These are phyloP conservation scores for Oryza glaberrima DNA, from an alignment of 176 grass and related monocot species.

Conservation along the genomic window DNA sequence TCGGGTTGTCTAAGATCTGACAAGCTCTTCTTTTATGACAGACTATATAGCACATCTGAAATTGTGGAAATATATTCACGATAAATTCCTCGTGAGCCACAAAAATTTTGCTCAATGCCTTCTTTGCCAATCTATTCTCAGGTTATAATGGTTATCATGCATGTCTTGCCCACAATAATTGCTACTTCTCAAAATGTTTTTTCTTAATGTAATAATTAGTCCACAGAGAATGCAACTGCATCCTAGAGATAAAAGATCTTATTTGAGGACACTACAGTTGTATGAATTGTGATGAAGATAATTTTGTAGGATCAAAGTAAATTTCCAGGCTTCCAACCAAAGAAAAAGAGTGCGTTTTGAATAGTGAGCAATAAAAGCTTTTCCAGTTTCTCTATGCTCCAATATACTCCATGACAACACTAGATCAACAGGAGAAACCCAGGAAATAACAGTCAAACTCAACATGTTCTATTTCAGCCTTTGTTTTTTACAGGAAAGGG, in stretches of 20 bases:
- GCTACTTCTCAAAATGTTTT: neutral
- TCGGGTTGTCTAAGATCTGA: neutral
- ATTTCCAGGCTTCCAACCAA: neutral
- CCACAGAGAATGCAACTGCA: neutral
- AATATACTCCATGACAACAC: conserved; percentile 16
- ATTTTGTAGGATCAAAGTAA: conserved; percentile 12
- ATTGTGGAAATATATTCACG: neutral
- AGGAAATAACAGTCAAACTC: conserved; percentile 1
- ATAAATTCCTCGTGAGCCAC: neutral
- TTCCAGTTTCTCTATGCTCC: neutral
- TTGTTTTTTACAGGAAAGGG: neutral
- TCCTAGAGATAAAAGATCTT: neutral
- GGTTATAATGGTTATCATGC: neutral
- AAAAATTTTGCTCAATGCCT: neutral
- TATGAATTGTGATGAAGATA: neutral
- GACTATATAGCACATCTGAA: neutral
- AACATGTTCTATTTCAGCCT: neutral
- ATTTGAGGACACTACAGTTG: neutral
- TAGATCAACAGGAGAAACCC: neutral
- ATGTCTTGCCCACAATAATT: neutral
- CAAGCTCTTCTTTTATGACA: neutral
- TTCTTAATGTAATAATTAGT: neutral
- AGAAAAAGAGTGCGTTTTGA: neutral
- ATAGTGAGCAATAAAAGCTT: neutral
- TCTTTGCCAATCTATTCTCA: neutral